Evolutionary conservation across 2,329 filamentous ascomycete species (phyloP).

Genomic region (Coniella vitis): DNA sequence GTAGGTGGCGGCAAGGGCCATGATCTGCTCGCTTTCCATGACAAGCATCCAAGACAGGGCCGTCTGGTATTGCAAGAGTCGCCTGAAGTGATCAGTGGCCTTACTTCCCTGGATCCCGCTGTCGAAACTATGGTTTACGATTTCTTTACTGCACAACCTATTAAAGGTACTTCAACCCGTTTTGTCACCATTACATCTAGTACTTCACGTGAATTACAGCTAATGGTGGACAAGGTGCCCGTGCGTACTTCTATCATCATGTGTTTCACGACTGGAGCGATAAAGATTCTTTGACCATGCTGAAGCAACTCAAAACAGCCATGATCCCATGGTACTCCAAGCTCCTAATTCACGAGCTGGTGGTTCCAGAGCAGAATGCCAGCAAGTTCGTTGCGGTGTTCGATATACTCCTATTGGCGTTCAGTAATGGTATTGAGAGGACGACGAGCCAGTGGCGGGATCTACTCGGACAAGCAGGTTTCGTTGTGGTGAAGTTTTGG

Average conservation of each 20-base stretch:
- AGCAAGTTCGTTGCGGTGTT: slow-evolving; percentile 19
- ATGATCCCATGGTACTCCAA: slow-evolving; percentile 29
- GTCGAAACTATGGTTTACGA: slow-evolving; percentile 28
- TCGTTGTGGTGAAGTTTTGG: slow-evolving; percentile 21
- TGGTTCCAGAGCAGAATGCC: slow-evolving; percentile 22
- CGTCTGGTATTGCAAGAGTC: slow-evolving; percentile 22
- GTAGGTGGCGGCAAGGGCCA: slow-evolving; percentile 18
- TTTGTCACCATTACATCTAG: too few species aligned
- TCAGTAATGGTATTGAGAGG: slow-evolving; percentile 23
- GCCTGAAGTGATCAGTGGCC: too few species aligned
- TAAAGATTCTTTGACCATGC: slow-evolving; percentile 25
- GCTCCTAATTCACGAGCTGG: slow-evolving; percentile 27
- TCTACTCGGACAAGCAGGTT: slow-evolving; percentile 19
- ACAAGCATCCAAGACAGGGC: slow-evolving; percentile 7
- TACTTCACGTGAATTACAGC: not conserved
- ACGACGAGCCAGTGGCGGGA: slow-evolving; percentile 21
- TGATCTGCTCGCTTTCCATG: slow-evolving; percentile 15
- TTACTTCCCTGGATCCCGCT: slow-evolving; percentile 11
- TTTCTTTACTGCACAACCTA: slow-evolving; percentile 27
- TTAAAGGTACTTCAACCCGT: slow-evolving; percentile 24
- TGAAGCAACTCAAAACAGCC: slow-evolving; percentile 21
- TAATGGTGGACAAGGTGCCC: slow-evolving; percentile 21
- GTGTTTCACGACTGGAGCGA: slow-evolving; percentile 33
- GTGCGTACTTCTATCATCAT: slow-evolving; percentile 24
- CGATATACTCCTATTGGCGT: slow-evolving; percentile 27